Evolutionary conservation across 345 rosid species (phyloP).

Genomic region (Sonneratia alba): DNA sequence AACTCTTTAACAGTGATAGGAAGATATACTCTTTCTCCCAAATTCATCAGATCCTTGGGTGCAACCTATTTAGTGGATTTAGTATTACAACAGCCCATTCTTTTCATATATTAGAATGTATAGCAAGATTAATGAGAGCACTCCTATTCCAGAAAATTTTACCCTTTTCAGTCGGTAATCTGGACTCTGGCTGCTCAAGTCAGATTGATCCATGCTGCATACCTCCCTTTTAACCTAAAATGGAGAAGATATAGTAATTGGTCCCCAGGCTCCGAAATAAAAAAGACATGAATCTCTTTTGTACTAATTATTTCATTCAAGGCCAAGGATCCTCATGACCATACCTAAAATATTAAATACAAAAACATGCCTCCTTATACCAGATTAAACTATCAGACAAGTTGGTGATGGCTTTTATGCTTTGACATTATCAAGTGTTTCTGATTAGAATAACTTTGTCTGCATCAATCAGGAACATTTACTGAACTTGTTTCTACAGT

Average conservation of each 20-base stretch:
- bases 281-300: neutral
- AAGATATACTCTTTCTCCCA: constrained; percentile 71
- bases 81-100: constrained; percentile 14
- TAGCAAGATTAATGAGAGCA: neutral
- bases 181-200: constrained; percentile 22
- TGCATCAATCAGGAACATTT: neutral
- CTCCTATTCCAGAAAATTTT: constrained; percentile 3
- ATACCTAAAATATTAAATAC: neutral
- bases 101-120: neutral
- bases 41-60: constrained; percentile 61
- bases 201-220: constrained; percentile 12
- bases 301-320: neutral
- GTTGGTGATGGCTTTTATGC: neutral
- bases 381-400: neutral
- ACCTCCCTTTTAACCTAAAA: constrained; percentile 63
- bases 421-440: neutral
- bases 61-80: constrained; percentile 44
- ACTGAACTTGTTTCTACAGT: neutral
- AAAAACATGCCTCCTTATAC: neutral
- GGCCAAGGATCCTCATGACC: neutral
- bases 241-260: neutral
- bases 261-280: neutral
- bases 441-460: neutral
- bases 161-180: constrained; percentile 54
- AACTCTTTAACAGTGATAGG: constrained; percentile 40